Evolutionary conservation across 495 filamentous ascomycete species (phyloP), one percentile per base, ranked within the genome.

Genomic region (Neurospora africana): DNA sequence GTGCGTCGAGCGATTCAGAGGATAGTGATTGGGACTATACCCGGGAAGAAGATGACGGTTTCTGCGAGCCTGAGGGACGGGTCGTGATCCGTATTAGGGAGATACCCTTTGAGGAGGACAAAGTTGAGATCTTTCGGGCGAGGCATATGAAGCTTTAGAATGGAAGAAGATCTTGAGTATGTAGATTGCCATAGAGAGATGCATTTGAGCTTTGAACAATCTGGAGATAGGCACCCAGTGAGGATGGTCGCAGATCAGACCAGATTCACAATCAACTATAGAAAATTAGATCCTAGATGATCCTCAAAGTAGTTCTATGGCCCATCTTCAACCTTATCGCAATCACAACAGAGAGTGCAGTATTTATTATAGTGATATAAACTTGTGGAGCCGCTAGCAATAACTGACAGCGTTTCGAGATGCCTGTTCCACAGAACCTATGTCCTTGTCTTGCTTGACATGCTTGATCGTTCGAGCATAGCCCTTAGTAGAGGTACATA

Each of bases 31-130:
- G 10, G 1, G 43, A 44, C 2, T 0, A 11, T 44, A 21, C 43
- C 43, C 3, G 43, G 43, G 43, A 21, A 21, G 43, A 44, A 44
- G 87, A 89, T n/a, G 86, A 88, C 69, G 84, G 83, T 11, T 83
- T 81, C 21, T 79, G 82, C 44, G 80, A 83, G 68, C 78, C 76
- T 21, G 81, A 84, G 5, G 68, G 82, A 82, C 68, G 79, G 74
- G 71, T 85, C 84, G 70, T 83, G 82, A 86, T 97, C 27, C 83
- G 89, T 70, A 79, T 97, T 74, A 86, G 92, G 74, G 92, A 96
- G 85, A 96, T 97, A 75, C 81, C 94, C 74, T 97, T 94, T 81
- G 94, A 93, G 75, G 93, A 96, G 74, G 93, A 96, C 77, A 93
- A 93, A 79, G 90, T 95, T 40, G 89, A 90, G 6, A 90, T 97